Evolutionary conservation across 148 eudicot genomes (phyloP).

Genomic region (Rhododendron griersonianum): DNA sequence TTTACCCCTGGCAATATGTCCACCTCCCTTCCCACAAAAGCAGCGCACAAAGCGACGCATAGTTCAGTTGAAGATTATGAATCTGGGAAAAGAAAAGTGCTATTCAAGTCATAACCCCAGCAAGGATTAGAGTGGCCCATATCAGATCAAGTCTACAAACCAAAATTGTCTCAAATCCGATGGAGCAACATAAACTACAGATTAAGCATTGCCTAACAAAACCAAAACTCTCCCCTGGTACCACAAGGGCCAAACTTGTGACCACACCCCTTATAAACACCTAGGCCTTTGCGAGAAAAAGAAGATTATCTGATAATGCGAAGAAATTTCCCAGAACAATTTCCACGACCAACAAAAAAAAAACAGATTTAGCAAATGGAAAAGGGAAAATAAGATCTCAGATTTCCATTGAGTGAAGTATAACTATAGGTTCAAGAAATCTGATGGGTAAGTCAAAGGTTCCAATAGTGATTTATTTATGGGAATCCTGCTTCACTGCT

Average conservation of each 20-base stretch:
- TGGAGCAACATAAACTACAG: not conserved
- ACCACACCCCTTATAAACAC: not conserved
- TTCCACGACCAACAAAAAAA: not conserved
- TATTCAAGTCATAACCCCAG: not conserved
- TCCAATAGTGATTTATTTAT: not conserved
- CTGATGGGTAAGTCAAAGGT: not conserved
- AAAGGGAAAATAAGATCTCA: not conserved
- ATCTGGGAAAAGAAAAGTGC: not conserved
- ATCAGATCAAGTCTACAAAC: not conserved
- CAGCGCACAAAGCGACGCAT: slow-evolving; percentile 31
- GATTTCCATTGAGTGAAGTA: not conserved
- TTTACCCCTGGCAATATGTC: slow-evolving; percentile 1
- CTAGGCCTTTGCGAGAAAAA: no score
- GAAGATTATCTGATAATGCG: not conserved
- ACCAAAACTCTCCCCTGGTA: not conserved
- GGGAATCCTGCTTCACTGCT: not conserved
- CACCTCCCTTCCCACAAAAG: slow-evolving; percentile 24
- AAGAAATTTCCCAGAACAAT: not conserved
- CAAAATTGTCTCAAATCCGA: not conserved
- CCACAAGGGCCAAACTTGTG: not conserved
- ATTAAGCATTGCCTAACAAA: not conserved
- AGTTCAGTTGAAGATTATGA: not conserved
- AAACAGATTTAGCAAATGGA: not conserved
- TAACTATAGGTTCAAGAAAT: not conserved
- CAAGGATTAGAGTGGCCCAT: not conserved